Conservation (phyloP, 1,284 basidiomycete species). For the Malassezia caprae region DNA sequence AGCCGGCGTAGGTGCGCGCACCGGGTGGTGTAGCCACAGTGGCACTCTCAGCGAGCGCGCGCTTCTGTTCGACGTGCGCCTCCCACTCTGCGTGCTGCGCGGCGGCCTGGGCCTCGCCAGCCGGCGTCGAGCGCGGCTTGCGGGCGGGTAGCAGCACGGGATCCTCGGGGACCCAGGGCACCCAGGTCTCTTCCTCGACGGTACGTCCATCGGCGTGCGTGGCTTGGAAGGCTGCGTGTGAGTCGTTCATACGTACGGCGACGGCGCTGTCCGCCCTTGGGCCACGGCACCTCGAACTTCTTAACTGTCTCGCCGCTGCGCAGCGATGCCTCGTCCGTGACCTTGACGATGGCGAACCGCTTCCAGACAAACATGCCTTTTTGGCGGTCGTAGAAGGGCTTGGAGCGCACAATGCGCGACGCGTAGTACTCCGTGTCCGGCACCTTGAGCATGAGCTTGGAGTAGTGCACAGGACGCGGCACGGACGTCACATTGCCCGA, state of each 20-base stretch:
- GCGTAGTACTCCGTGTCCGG: constrained; percentile 34
- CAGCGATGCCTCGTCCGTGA: constrained; percentile 20
- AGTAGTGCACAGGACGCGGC: constrained; percentile 43
- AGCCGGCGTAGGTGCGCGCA: constrained; percentile 29
- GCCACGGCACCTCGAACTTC: constrained; percentile 44
- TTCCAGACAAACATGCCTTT: constrained; percentile 39
- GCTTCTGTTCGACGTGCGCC: constrained; percentile 14
- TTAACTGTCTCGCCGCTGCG: constrained; percentile 25
- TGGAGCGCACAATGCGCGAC: constrained; percentile 29
- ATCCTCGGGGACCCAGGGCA: constrained; percentile 42
- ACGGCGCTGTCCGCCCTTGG: constrained; percentile 24
- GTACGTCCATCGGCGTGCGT: constrained; percentile 20
- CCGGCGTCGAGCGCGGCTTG: constrained; percentile 21
- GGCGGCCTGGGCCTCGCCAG: constrained; percentile 23
- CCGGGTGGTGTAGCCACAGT: constrained; percentile 17
- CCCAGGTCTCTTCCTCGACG: constrained; percentile 38
- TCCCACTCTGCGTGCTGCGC: constrained; percentile 18
- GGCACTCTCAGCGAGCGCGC: constrained; percentile 1
- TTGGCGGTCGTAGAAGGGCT: constrained; percentile 27
- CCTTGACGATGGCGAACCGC: constrained; percentile 37
- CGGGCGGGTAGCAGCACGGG: constrained; percentile 30
- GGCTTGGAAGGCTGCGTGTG: background rate
- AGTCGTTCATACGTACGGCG: constrained; percentile 6
- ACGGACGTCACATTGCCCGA: constrained; percentile 33
- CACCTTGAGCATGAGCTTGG: constrained; percentile 46